A percentile compares a stretch with the other conserved stretches of the same genome.
Evolutionary conservation across 1,139 yeast species (phyloP).

Genomic region (Zygoascus sp.): DNA sequence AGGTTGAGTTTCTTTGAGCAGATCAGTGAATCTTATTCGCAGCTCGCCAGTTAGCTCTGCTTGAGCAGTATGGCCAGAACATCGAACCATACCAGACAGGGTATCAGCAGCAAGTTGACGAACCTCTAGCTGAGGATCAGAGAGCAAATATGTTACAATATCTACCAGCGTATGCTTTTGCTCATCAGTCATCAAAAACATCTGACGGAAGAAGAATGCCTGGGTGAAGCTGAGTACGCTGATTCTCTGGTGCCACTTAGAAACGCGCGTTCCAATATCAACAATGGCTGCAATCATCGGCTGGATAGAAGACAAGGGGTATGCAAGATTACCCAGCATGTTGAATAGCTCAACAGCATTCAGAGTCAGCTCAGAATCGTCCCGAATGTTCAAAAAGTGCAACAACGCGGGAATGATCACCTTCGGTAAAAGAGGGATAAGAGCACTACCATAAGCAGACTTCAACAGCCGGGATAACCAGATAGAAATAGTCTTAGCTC

Average conservation of each 20-base stretch:
- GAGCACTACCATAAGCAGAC: slow-evolving; percentile 24
- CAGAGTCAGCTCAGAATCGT: slow-evolving; percentile 69
- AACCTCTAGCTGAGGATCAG: slow-evolving; percentile 66
- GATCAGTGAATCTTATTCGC: slow-evolving; percentile 39
- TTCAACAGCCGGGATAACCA: slow-evolving; percentile 27
- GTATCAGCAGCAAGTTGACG: slow-evolving; percentile 73
- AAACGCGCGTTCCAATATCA: slow-evolving; percentile 27
- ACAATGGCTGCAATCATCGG: slow-evolving; percentile 51
- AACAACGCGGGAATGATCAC: slow-evolving; percentile 69
- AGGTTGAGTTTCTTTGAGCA: slow-evolving; percentile 32
- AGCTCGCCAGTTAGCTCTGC: slow-evolving; percentile 33
- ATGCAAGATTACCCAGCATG: slow-evolving; percentile 57
- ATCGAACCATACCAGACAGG: slow-evolving; percentile 75
- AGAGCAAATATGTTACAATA: slow-evolving; percentile 51
- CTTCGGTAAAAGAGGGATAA: slow-evolving; percentile 35
- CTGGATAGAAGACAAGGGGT: slow-evolving; percentile 42
- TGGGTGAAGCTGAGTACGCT: slow-evolving; percentile 69
- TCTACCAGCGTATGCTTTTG: slow-evolving; percentile 53
- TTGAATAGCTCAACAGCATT: slow-evolving; percentile 53
- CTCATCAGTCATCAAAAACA: slow-evolving; percentile 48
- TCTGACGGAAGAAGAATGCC: slow-evolving; percentile 67
- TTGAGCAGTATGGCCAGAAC: slow-evolving; percentile 60
- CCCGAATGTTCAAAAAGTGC: slow-evolving; percentile 64
- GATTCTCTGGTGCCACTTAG: slow-evolving; percentile 64
- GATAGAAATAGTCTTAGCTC: slow-evolving; percentile 33